Base-by-base conservation (phyloP, 345 rosid species). In the Rhizophora mangle region DNA sequence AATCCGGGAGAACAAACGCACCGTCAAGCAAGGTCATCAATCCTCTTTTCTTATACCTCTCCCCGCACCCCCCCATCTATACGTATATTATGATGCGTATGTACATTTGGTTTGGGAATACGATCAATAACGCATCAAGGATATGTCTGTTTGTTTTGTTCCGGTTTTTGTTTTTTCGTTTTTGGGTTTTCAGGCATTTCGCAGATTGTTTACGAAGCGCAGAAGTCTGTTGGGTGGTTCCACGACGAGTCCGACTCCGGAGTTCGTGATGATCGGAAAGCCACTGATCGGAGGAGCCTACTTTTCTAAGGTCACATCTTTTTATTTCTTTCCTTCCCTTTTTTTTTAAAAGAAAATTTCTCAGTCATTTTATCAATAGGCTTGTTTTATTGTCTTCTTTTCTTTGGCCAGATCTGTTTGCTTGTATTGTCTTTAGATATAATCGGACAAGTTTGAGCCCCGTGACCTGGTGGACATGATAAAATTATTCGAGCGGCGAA, bases 181-280 rank as follows among this genome's bases (percentile, higher is more conserved):
- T 27, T 30, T 9, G 43, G 9, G 43, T 11, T 7, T 34, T 62
- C 20, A 90, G 96, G 92, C 53, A 76, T 91, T 63, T 83, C 81
- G 58, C 89, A 80, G 80, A 83, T 88, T 62, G 86, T 88, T 21
- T 82, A 79, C 18, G 92, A 87, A 59, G 97, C 95, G 52, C 94
- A 84, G 88, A 87, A 83, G 75, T 77, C 89, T 58, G 89, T 87
- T 36, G 94, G 95, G 8, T 88, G 95, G 94, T 85, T 82, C 67
- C 90, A 83, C 77, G 94, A 82, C 63, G 90, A 88, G 65, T 82
- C 92, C 0, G 94, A 84, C 60, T 75, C 86, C 0, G 88, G 89
- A 4, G 54, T 63, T n/a, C 72, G 78, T 22, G 72, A 74, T 0
- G 69, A 11, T 72, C 79, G 73, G 29, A 60, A 73, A 64, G 69